phyloP scores from a whole-genome alignment of 306 rosid genomes.

The Cucumis melo region DNA sequence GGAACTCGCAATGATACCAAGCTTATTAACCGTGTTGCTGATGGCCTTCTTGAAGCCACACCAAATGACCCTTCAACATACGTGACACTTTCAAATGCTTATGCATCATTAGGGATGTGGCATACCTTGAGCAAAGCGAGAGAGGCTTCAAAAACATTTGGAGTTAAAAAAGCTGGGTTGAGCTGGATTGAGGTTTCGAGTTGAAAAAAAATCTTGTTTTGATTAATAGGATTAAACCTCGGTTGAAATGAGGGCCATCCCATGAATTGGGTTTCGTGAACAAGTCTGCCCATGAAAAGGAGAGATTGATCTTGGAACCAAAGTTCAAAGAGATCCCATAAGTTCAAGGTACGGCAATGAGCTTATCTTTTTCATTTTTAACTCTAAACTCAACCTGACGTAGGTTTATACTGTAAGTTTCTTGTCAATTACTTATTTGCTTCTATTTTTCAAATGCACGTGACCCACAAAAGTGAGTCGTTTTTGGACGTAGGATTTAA shows the following conservation, averaged over 20 bases:
- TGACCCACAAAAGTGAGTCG: no score
- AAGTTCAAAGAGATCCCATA: background rate
- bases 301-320: background rate
- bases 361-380: background rate
- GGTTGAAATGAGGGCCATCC: background rate
- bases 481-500: no score
- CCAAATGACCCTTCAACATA: slow-evolving; percentile 60
- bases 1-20: slow-evolving; percentile 41
- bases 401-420: background rate
- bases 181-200: slow-evolving; percentile 74
- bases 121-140: slow-evolving; percentile 46
- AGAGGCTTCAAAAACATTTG: slow-evolving; percentile 35
- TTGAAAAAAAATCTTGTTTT: slow-evolving; percentile 17
- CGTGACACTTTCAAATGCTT: slow-evolving; percentile 60
- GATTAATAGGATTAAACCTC: background rate
- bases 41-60: slow-evolving; percentile 37
- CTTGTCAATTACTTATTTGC: no score
- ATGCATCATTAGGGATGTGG: slow-evolving; percentile 76
- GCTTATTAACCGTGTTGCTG: slow-evolving; percentile 42
- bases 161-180: slow-evolving; percentile 57
- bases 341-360: background rate
- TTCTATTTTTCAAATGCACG: no score
- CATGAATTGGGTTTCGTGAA: background rate
- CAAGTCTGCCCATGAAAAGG: background rate
- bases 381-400: background rate